Evolutionary conservation across 1,284 basidiomycete species (phyloP), one percentile per base, ranked within the genome.

Genomic region (Tausonia pullulans): DNA sequence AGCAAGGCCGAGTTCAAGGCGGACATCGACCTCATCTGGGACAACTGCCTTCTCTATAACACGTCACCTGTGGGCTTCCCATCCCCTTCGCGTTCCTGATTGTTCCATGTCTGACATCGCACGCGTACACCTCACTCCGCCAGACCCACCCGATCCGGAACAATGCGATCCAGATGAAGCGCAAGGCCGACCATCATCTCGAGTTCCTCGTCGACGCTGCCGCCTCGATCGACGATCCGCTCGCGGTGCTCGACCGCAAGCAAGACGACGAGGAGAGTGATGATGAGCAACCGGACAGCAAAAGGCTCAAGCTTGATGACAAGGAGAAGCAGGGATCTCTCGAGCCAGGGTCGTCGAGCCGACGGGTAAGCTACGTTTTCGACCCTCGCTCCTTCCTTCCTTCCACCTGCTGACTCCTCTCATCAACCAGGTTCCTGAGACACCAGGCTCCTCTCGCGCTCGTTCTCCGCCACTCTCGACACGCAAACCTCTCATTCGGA

Each of bases 1-100:
- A 89, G 84, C 62, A 98, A 98, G 78, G 82, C 84, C 67, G 88
- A 95, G 72, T 98, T 99, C 75, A 86, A 87, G 68, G 86, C 88
- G 67, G 96, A 99, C 76, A 79, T 99, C 55, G 89, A 95, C 70
- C 82, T 96, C 67, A 98, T 99, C 70, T 98, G 95, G 95, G 84
- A 86, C 62, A 98, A 98, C 72, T 98, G 95, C 75, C 82, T 88
- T 70, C 83, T 82, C 10, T 98, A 98, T 77, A 99, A 99, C 74
- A 86, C 87, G 40, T 83, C 86, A 14, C 88, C 91, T 76, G 93
- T 91, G 70, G 67, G 84, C 79, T 16, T 27, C 45, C 40, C 13
- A 0, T 13, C 53, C 11, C 27, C 16, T 43, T 45, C 48, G 51
- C 9, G 44, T 27, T 27, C 44, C 27, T 13, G 39, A 43, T 16